Base-by-base conservation (phyloP, 805 yeast species). In the Hanseniaspora nectarophila region DNA sequence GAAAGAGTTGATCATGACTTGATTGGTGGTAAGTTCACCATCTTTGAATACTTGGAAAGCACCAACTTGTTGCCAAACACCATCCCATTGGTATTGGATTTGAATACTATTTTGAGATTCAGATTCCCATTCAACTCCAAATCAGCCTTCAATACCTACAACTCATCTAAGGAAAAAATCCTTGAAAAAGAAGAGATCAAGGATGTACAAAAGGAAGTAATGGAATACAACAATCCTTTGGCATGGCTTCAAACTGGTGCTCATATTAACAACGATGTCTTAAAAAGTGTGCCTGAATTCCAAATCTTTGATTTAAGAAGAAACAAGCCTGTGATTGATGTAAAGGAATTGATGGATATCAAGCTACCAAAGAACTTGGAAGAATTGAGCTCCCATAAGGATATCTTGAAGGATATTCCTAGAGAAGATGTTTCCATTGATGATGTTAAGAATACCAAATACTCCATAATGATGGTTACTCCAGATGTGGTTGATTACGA, bases 21-120 rank as follows among this genome's bases (percentile, higher is more conserved):
- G 23, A 29, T 46, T n/a, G 51, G 51, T 38, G 51, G 51, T 38
- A 46, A 46, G 20, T 46, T n/a, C 21, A 32, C 32, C 6, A 31
- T 46, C 13, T 38, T 46, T 29, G 97, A 92, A 70, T 80, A 97
- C 70, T 68, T 92, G 51, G 98, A 92, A 69, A 80, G 83, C 53
- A 70, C 87, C 58, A 76, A 75, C 40, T 86, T 86, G 40, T 85
- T 92, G 54, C 98, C 98, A 15, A 98, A 92, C 64, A 89, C 97
- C 3, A 64, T 92, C 65, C 92, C 97, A 26, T 88, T 97, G 2
- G 67, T 92, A 54, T 81, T 76, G 9, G 69, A 73, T 56, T 90
- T 78, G 16, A 87, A 84, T 49, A 85, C 90, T 5, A 72, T 76
- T 43, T 61, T 92, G 43, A 80, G 79, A 67, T 63, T 92, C 42